Conservation (phyloP, 2,329 filamentous ascomycete genomes). For the Sarocladium kiliense region DNA sequence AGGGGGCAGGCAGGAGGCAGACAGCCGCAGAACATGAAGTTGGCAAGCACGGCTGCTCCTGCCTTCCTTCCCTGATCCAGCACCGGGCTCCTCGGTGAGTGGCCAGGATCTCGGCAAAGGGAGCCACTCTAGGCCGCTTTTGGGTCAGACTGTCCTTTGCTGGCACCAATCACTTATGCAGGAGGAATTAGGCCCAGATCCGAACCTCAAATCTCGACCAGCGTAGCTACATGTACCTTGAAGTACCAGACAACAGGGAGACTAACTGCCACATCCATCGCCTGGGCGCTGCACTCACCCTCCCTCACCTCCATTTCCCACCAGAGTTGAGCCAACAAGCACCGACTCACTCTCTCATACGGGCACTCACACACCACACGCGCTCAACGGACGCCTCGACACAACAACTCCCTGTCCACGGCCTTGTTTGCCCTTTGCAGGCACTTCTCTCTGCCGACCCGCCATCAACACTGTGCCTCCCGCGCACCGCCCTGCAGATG, state of each 20-base stretch:
- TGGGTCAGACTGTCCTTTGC: background rate
- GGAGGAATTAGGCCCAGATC: background rate
- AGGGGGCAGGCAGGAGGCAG: background rate
- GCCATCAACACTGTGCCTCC: background rate
- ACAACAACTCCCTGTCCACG: background rate
- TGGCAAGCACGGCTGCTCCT: background rate
- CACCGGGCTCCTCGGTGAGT: background rate
- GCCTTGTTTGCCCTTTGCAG: background rate
- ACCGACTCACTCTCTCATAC: background rate
- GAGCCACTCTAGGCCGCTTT: background rate
- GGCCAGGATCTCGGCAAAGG: slow-evolving; percentile 1
- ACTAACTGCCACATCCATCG: background rate
- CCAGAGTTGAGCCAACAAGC: background rate
- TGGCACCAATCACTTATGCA: slow-evolving; percentile 1
- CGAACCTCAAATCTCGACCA: no score
- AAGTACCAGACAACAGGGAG: background rate
- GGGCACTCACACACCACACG: no score
- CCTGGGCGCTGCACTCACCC: background rate
- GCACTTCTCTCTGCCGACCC: background rate
- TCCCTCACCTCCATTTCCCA: background rate
- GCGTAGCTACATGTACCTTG: no score
- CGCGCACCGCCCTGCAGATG: background rate
- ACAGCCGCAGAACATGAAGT: background rate
- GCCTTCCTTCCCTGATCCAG: background rate
- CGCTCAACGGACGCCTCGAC: no score